These are phyloP conservation scores for Bruguiera sexangula DNA, from an alignment of 345 rosid genomes.

Conservation along the genomic window DNA sequence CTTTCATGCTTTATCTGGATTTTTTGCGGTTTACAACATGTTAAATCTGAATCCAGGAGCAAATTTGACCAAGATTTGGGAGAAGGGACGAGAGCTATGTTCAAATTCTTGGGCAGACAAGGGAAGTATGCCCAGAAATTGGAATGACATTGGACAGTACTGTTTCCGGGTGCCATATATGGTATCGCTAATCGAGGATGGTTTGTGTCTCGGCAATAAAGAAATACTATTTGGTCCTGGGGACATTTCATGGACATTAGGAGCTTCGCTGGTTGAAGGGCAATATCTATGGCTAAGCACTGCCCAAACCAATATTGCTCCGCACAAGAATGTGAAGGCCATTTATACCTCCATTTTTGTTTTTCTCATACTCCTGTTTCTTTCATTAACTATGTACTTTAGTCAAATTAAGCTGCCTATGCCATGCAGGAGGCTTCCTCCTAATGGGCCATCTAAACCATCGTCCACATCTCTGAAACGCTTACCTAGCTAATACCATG, in stretches of 20 bases:
- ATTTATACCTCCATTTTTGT: constrained; percentile 35
- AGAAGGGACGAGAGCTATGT: constrained; percentile 45
- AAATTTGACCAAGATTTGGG: constrained; percentile 37
- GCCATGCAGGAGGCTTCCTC: constrained; percentile 32
- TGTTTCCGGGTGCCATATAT: constrained; percentile 50
- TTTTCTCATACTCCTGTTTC: constrained; percentile 34
- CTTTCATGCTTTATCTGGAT: constrained; percentile 61
- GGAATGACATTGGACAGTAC: constrained; percentile 28
- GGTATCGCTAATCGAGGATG: constrained; percentile 42
- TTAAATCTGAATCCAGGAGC: constrained; percentile 39
- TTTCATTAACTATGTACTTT: constrained; percentile 30
- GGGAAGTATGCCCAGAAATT: constrained; percentile 17
- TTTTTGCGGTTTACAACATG: constrained; percentile 40
- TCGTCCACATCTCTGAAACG: constrained; percentile 35
- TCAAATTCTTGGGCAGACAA: constrained; percentile 28
- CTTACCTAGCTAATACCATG: constrained; percentile 24
- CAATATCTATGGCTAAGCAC: constrained; percentile 26
- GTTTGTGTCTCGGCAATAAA: constrained; percentile 33
- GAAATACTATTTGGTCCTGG: constrained; percentile 53
- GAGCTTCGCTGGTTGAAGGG: constrained; percentile 53
- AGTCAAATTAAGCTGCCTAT: constrained; percentile 49
- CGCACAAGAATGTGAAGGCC: constrained; percentile 17
- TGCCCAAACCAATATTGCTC: constrained; percentile 11
- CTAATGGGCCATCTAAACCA: constrained; percentile 32
- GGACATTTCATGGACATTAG: constrained; percentile 60